Evolutionary conservation across 192 early-diverging fungal genomes (phyloP), one percentile per base, ranked within the genome.

Genomic region (Rhizoclosmatium sp.): DNA sequence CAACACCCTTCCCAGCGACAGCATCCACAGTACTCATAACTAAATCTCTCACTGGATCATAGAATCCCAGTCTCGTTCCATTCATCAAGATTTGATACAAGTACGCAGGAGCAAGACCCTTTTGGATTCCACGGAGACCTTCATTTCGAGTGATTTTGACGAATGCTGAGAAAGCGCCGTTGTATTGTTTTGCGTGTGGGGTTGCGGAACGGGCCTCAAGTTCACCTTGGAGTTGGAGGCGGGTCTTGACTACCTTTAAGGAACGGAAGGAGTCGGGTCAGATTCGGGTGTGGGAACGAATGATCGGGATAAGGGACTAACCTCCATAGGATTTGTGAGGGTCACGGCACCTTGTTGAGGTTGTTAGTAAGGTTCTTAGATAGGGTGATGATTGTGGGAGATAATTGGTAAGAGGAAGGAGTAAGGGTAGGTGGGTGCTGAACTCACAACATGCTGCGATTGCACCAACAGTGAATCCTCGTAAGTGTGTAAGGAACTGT

Each of bases 251-350:
- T 0, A 98, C 93, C 93, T 95, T 12, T 46, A 39, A 9, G 31
- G 40, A 71, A 58, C 31, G 19, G 45, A 23, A 69, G 16, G 45
- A 31, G 10, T 65, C 44, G 66, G 5, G 21, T 47, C 5, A 68
- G 66, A 68, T 16, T 21, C 7, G 21, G 61, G 47, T 68, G 31
- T 7, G 2, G 16, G 56, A 23, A 4, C 42, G 51, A 49, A 39
- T 69, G 51, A 31, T 23, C 9, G 51, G 48, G n/a, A 58, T 47
- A n/a, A 39, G 67, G 12, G 10, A 54, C 71, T 69, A 85, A 95
- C 94, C 91, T 98, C 95, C 83, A 93, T 91, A 1, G 96, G 96
- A 85, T 98, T 98, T n/a, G 95, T 96, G 69, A 98, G 92, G 4
- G 97, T 98, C 40, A 97, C 97, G 14, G 97, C 94, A 45, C 75